Conservation (phyloP, 306 rosid species). For the Ormosia semicastrata region DNA sequence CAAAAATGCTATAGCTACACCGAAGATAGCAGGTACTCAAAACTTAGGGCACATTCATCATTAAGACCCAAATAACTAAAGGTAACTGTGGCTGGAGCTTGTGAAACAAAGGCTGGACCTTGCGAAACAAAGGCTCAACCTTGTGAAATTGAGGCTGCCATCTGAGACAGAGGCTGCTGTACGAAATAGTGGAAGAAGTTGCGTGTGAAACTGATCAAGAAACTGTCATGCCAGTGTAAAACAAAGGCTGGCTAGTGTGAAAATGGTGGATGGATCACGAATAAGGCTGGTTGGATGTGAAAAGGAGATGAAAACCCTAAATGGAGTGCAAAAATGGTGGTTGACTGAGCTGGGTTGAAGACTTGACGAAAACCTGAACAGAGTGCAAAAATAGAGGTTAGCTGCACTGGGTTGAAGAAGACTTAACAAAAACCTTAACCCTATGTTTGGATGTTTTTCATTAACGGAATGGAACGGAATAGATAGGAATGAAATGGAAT, state of each 20-base stretch:
- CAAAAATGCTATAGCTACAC: too few species aligned
- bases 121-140: not conserved
- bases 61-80: not conserved
- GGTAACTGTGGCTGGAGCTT: not conserved
- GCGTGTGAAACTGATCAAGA: too few species aligned
- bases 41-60: not conserved
- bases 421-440: not conserved
- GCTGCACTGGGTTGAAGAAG: not conserved
- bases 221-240: too few species aligned
- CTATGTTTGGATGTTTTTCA: too few species aligned
- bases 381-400: not conserved
- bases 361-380: not conserved
- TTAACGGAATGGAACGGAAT: too few species aligned
- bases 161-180: too few species aligned
- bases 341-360: not conserved
- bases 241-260: not conserved
- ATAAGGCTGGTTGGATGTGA: too few species aligned
- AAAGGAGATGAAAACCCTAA: too few species aligned
- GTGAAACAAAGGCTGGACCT: not conserved
- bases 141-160: not conserved
- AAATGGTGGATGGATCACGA: too few species aligned
- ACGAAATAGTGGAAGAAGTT: too few species aligned
- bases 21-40: not conserved
- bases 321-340: not conserved
- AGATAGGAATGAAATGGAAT: too few species aligned